A percentile compares a stretch with the other conserved stretches of the same genome.
Conservation (phyloP, 352 stramenopile genomes). For the Globisporangium heterothallicum region DNA sequence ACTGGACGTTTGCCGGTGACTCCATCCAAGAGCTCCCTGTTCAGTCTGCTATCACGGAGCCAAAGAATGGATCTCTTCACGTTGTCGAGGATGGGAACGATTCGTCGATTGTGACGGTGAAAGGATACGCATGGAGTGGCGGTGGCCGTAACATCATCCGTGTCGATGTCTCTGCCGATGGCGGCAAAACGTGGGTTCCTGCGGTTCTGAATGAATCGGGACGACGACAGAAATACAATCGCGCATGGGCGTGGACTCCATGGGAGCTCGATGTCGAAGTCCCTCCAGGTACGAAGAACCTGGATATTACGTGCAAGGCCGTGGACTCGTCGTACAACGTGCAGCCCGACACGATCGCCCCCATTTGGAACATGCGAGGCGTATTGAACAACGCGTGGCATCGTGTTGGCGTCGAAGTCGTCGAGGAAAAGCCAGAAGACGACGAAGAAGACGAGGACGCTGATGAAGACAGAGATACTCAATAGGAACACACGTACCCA, state of each 20-base stretch:
- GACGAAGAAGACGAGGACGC: constrained; percentile 27
- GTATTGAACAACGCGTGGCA: constrained; percentile 97
- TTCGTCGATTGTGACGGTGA: constrained; percentile 81
- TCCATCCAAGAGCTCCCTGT: constrained; percentile 91
- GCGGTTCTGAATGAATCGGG: constrained; percentile 86
- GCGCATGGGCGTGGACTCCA: constrained; percentile 94
- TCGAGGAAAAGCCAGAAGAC: constrained; percentile 39
- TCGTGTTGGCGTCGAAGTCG: constrained; percentile 66
- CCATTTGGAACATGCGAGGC: constrained; percentile 97
- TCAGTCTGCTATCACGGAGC: constrained; percentile 87
- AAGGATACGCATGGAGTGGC: constrained; percentile 93
- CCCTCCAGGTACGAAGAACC: constrained; percentile 59
- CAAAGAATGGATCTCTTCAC: constrained; percentile 47
- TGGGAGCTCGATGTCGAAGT: constrained; percentile 94
- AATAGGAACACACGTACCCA: constrained; percentile 3
- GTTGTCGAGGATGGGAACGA: constrained; percentile 51
- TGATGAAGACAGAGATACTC: constrained; percentile 2
- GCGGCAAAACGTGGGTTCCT: constrained; percentile 90
- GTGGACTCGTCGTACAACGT: constrained; percentile 95
- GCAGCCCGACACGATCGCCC: constrained; percentile 93
- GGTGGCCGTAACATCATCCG: constrained; percentile 94
- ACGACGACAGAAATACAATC: constrained; percentile 83
- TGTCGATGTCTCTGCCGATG: constrained; percentile 94
- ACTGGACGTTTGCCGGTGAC: constrained; percentile 77
- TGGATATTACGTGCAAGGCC: constrained; percentile 92